phyloP scores from a whole-genome alignment of 345 rosid species.

The Pistacia vera region DNA sequence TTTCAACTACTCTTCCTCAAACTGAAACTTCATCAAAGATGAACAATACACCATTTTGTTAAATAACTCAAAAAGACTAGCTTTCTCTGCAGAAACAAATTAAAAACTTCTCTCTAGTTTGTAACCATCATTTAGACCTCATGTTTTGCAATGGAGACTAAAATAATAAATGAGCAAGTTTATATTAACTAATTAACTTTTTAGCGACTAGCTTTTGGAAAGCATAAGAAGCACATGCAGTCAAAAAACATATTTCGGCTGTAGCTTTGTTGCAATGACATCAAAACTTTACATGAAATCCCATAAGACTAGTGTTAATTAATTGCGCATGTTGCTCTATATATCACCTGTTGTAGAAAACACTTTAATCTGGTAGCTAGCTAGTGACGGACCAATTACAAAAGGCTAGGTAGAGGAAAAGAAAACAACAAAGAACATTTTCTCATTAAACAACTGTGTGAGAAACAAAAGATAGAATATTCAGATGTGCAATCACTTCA shows the following conservation, averaged over 20 bases:
- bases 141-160: background rate
- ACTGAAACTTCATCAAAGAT: background rate
- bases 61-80: background rate
- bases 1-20: background rate
- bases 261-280: conserved; percentile 14
- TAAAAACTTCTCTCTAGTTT: background rate
- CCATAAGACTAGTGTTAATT: background rate
- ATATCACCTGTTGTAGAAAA: background rate
- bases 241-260: background rate
- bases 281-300: conserved; percentile 22
- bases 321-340: background rate
- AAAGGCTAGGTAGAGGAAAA: conserved; percentile 15
- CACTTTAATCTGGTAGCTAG: background rate
- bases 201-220: background rate
- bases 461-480: conserved; percentile 12
- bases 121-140: conserved; percentile 4
- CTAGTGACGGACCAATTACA: background rate
- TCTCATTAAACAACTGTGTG: background rate
- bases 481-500: conserved; percentile 16
- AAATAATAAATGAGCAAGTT: background rate
- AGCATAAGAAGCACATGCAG: background rate
- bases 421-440: background rate
- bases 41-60: too few species aligned
- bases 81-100: background rate
- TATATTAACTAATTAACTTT: background rate